These are phyloP conservation scores for Chrysopogon serrulatus DNA, from an alignment of 176 grass and related monocot species.

Conservation along the genomic window DNA sequence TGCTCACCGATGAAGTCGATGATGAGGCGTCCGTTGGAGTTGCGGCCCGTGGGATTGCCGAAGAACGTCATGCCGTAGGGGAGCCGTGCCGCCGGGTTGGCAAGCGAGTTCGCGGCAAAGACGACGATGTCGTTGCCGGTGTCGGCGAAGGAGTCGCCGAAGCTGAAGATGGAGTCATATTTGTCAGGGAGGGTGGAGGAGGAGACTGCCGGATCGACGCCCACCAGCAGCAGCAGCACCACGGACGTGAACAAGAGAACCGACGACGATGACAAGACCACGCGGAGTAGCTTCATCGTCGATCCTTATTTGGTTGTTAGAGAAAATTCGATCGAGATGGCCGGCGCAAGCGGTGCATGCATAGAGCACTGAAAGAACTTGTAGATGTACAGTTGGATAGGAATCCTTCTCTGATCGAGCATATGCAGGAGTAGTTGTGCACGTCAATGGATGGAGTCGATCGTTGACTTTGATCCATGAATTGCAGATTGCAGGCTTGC, in stretches of 20 bases:
- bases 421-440: too few species aligned
- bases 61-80: conserved; percentile 55
- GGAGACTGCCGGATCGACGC: not conserved
- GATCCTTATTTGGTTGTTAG: not conserved
- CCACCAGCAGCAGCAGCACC: not conserved
- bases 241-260: not conserved
- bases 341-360: too few species aligned
- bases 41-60: conserved; percentile 38
- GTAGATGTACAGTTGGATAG: too few species aligned
- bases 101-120: not conserved
- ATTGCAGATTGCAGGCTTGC: too few species aligned
- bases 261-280: not conserved
- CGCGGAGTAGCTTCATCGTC: not conserved
- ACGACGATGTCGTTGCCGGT: conserved; percentile 16
- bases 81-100: not conserved
- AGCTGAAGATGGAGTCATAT: conserved; percentile 28
- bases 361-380: too few species aligned
- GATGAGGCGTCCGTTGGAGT: conserved; percentile 52
- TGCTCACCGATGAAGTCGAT: conserved; percentile 52
- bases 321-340: not conserved
- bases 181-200: not conserved
- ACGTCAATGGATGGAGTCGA: too few species aligned
- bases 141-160: conserved; percentile 34
- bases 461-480: too few species aligned
- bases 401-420: too few species aligned